Conservation (phyloP, 164 flowering plant species). For the Cinnamomum chago region DNA sequence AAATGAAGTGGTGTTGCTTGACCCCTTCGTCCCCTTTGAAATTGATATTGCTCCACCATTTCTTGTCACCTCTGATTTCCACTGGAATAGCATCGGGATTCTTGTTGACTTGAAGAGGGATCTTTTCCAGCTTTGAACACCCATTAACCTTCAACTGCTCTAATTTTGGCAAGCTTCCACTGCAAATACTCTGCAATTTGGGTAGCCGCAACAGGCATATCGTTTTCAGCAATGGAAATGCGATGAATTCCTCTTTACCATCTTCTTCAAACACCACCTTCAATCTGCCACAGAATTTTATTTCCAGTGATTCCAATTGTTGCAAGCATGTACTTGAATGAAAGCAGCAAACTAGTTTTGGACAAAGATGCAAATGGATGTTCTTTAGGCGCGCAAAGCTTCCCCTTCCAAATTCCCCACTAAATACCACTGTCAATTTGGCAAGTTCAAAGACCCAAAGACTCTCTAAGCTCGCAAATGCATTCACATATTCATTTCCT, state of each 20-base stretch:
- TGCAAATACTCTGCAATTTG: constrained; percentile 3
- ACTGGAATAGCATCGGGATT: neutral
- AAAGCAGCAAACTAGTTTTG: neutral
- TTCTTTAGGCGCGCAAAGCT: neutral
- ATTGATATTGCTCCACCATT: neutral
- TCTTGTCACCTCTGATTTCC: neutral
- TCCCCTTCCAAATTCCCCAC: neutral
- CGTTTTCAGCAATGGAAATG: neutral
- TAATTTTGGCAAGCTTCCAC: neutral
- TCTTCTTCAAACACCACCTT: neutral
- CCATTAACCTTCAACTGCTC: constrained; percentile 3
- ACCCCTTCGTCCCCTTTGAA: neutral
- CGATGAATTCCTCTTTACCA: neutral
- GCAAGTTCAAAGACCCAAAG: neutral
- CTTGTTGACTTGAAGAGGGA: neutral
- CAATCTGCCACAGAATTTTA: constrained; percentile 1
- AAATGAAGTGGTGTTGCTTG: neutral
- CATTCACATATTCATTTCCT: neutral
- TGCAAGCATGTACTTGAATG: neutral
- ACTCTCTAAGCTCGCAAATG: neutral
- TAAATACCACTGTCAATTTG: neutral
- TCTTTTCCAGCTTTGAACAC: constrained; percentile 1
- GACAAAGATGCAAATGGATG: neutral
- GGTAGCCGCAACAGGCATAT: neutral
- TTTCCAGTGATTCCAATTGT: neutral